Conservation (phyloP, 2,329 filamentous ascomycete genomes). For the Lasiodiplodia sp. region DNA sequence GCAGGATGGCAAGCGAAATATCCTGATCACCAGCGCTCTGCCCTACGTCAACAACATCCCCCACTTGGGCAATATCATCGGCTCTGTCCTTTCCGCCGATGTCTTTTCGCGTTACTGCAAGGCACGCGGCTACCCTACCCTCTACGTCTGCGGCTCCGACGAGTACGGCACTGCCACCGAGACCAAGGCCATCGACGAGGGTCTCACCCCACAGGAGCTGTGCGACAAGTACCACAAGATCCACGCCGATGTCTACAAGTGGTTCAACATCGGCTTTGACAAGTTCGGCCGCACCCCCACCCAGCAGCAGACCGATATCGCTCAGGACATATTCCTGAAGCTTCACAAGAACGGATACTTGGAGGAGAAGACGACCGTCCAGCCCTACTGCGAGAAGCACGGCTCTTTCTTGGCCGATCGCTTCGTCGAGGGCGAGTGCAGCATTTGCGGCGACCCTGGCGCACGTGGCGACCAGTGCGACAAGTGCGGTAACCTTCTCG, state of each 20-base stretch:
- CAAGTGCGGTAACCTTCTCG: slow-evolving; percentile 57
- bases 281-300: slow-evolving; percentile 95
- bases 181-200: slow-evolving; percentile 91
- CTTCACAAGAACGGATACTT: slow-evolving; percentile 89
- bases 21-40: slow-evolving; percentile 89
- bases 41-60: slow-evolving; percentile 81
- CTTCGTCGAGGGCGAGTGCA: slow-evolving; percentile 81
- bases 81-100: slow-evolving; percentile 86
- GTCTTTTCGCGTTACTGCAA: slow-evolving; percentile 79
- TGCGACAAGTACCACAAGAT: slow-evolving; percentile 93
- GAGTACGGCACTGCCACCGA: slow-evolving; percentile 97
- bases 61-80: slow-evolving; percentile 88
- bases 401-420: slow-evolving; percentile 57
- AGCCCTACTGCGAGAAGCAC: slow-evolving; percentile 86
- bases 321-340: slow-evolving; percentile 87
- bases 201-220: slow-evolving; percentile 79
- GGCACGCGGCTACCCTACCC: slow-evolving; percentile 77
- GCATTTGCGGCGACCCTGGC: slow-evolving; percentile 67
- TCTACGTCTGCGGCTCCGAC: slow-evolving; percentile 88
- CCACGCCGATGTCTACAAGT: slow-evolving; percentile 90
- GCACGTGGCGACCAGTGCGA: slow-evolving; percentile 63
- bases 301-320: slow-evolving; percentile 86
- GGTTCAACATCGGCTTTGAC: slow-evolving; percentile 95
- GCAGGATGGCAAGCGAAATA: slow-evolving; percentile 73
- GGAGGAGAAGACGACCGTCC: slow-evolving; percentile 83